Base-by-base conservation (phyloP, 345 rosid genomes). In the Garcia nutans region DNA sequence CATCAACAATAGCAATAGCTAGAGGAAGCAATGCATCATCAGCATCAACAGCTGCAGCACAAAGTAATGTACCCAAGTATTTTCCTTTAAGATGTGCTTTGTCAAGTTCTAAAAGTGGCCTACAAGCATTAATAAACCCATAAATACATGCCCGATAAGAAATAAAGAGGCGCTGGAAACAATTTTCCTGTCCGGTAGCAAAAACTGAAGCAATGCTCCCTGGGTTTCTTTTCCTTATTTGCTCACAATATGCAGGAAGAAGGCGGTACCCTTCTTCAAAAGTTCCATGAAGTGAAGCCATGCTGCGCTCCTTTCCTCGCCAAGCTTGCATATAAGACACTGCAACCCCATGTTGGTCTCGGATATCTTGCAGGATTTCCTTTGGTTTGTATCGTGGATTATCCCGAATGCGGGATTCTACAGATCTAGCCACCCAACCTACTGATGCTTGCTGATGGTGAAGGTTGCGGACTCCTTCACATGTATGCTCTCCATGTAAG, bases 251-350 rank as follows among this genome's bases (percentile, higher is more conserved):
- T 15, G 89, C 86, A 78, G 99, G 97, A 65, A 96, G 97, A 79
- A 93, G 87, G 70, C 87, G 87, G 83, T 87, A 96, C 28, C 99
- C 99, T 88, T 96, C 99, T 82, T 96, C 99, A 72, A 84, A 96
- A 56, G 99, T 96, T 42, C 99, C 99, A 63, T 96, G 98, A 80
- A 96, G 99, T 19, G 99, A 93, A 60, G 99, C 99, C 99, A 96
- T 96, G 83, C 97, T 89, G 19, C 99, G 91, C 83, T 96, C 99
- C 84, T 96, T 96, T 77, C 99, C 99, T 2, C 99, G 99, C 99
- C 99, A 96, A 65, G 99, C 99, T 83, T 96, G 99, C 99, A 96
- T 96, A 79, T 96, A 96, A 74, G 99, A 96, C 66, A 96, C 99
- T 3, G 96, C 95, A 84, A 96, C 99, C 26, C 99, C 99, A 82